Conservation (phyloP, 202 grass and related monocot genomes). For the Setaria italica region DNA sequence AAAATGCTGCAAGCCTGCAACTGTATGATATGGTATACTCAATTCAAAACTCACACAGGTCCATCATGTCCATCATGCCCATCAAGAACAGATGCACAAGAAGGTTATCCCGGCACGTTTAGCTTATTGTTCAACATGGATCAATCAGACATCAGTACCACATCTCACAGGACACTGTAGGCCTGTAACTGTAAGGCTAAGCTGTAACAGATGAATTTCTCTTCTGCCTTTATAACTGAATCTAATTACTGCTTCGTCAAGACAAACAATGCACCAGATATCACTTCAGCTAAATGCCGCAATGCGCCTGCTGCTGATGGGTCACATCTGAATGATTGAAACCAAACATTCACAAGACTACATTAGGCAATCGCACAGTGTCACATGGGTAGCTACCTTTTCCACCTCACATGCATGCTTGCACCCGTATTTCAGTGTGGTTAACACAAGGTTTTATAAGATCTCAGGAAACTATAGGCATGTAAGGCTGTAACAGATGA, state of each 20-base stretch:
- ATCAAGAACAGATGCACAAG: not conserved
- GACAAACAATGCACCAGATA: not conserved
- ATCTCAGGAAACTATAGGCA: not conserved
- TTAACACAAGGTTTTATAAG: not conserved
- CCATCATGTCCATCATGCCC: no score
- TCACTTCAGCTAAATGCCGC: slow-evolving; percentile 6
- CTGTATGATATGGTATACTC: slow-evolving; percentile 26
- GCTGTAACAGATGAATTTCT: not conserved
- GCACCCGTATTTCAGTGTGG: not conserved
- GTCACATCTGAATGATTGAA: slow-evolving; percentile 16
- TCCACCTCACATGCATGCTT: not conserved
- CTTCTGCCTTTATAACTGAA: not conserved
- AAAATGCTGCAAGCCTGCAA: not conserved
- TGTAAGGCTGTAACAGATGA: no score
- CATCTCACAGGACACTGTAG: not conserved
- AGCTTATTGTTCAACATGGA: not conserved
- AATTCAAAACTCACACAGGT: not conserved
- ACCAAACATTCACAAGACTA: not conserved
- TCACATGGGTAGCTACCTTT: not conserved
- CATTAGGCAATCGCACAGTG: not conserved
- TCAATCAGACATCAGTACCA: not conserved
- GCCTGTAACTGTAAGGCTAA: not conserved
- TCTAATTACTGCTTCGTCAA: not conserved
- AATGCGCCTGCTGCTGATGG: not conserved
- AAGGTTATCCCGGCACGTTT: not conserved